Conservation (phyloP, 2,329 filamentous ascomycete species). For the Exophiala oligosperma region DNA sequence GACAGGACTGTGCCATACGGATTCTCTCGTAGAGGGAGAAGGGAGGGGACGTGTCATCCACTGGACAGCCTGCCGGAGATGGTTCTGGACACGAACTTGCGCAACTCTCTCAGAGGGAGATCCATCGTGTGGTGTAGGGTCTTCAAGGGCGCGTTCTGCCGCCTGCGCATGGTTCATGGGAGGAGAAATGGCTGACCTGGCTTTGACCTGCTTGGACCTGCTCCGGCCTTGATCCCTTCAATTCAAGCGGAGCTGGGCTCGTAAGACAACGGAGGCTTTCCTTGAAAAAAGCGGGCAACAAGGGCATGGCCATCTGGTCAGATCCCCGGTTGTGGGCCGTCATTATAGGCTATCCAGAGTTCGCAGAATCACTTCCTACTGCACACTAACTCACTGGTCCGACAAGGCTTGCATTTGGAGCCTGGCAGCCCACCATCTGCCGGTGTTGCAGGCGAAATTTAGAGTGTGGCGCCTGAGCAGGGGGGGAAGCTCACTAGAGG, state of each 20-base stretch:
- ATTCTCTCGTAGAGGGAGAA: neutral
- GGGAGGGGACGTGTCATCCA: constrained; percentile 13
- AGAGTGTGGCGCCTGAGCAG: constrained; percentile 25
- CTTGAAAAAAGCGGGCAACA: constrained; percentile 14
- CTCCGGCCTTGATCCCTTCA: constrained; percentile 1
- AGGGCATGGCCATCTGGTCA: constrained; percentile 10
- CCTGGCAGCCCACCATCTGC: constrained; percentile 18
- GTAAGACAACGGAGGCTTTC: constrained; percentile 3
- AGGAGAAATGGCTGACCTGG: constrained; percentile 4
- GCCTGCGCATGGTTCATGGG: constrained; percentile 21
- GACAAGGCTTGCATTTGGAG: constrained; percentile 21
- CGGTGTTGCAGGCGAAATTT: constrained; percentile 27
- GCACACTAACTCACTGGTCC: constrained; percentile 22
- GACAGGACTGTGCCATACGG: constrained; percentile 18
- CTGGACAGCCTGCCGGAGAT: constrained; percentile 17
- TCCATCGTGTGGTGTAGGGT: neutral
- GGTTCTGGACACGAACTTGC: constrained; percentile 11
- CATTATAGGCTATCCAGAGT: constrained; percentile 1
- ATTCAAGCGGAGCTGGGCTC: neutral
- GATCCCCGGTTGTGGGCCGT: constrained; percentile 11
- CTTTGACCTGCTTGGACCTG: no score
- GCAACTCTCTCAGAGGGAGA: neutral
- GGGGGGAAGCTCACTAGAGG: constrained; percentile 3
- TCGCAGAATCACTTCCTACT: constrained; percentile 3
- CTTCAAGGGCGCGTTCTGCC: neutral